Evolutionary conservation across 169 alveolate species (phyloP).

Genomic region (Plasmodium vivax): DNA sequence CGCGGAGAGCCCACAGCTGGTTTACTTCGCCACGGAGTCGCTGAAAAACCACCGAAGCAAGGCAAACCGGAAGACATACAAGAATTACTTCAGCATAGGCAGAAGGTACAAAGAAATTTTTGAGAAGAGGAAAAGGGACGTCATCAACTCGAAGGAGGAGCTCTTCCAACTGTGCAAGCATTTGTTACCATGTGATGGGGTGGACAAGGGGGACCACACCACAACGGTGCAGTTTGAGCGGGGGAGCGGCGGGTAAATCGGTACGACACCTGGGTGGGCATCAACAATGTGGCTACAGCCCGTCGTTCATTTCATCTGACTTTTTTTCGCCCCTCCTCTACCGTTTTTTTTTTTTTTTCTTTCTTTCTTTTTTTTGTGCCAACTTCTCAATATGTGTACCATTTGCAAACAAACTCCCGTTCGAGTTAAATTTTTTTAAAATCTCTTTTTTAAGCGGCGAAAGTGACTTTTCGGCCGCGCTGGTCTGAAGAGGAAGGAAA

Average conservation of each 20-base stretch:
- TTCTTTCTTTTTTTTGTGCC: neutral
- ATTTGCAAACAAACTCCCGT: neutral
- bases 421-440: neutral
- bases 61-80: conserved; percentile 16
- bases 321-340: neutral
- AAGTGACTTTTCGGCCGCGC: neutral
- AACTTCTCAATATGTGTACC: neutral
- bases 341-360: neutral
- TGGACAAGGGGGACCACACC: neutral
- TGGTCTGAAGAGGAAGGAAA: neutral
- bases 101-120: conserved; percentile 48
- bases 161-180: conserved; percentile 8
- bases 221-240: neutral
- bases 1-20: conserved; percentile 62
- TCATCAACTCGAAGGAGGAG: conserved; percentile 13
- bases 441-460: neutral
- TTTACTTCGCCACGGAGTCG: conserved; percentile 44
- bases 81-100: conserved; percentile 36
- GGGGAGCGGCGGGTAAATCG: neutral
- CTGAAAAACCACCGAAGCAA: conserved; percentile 25
- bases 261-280: neutral
- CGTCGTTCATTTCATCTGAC: neutral
- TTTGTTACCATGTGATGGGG: neutral
- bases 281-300: neutral
- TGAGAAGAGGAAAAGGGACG: conserved; percentile 35